Evolutionary conservation across 192 early-diverging fungal genomes (phyloP).

Genomic region (Podila epicladia): DNA sequence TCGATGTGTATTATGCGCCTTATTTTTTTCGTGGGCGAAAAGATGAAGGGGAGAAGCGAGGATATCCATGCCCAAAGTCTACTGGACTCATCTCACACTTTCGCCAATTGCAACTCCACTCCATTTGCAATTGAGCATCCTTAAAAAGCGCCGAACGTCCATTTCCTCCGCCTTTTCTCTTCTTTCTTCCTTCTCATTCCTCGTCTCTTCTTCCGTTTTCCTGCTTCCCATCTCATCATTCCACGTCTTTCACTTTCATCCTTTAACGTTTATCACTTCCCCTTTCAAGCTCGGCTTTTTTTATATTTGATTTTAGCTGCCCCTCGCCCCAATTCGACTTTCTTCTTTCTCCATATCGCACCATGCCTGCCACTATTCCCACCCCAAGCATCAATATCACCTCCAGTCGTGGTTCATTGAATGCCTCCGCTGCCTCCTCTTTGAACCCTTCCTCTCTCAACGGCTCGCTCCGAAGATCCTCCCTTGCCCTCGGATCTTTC

Average conservation of each 20-base stretch:
- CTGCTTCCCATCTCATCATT: neutral
- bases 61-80: neutral
- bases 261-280: neutral
- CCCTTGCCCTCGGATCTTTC: slow-evolving; percentile 15
- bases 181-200: neutral
- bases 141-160: neutral
- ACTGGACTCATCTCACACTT: neutral
- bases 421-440: slow-evolving; percentile 15
- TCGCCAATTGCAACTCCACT: neutral
- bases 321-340: slow-evolving; percentile 1
- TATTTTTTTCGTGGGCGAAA: neutral
- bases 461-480: slow-evolving; percentile 6
- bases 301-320: neutral
- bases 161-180: slow-evolving; percentile 4
- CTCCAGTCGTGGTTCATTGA: slow-evolving; percentile 1
- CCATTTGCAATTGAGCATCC: neutral
- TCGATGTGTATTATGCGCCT: too few species aligned
- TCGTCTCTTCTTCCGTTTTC: neutral
- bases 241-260: neutral
- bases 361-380: slow-evolving; percentile 24
- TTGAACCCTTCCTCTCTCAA: slow-evolving; percentile 10
- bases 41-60: neutral
- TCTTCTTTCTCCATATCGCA: slow-evolving; percentile 5
- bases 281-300: neutral
- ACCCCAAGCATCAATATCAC: slow-evolving; percentile 43